Percentiles rank a stretch among this genome's conserved stretches.
Evolutionary conservation across 768 basidiomycete genomes (phyloP).

Genomic region (Suillus brevipes): DNA sequence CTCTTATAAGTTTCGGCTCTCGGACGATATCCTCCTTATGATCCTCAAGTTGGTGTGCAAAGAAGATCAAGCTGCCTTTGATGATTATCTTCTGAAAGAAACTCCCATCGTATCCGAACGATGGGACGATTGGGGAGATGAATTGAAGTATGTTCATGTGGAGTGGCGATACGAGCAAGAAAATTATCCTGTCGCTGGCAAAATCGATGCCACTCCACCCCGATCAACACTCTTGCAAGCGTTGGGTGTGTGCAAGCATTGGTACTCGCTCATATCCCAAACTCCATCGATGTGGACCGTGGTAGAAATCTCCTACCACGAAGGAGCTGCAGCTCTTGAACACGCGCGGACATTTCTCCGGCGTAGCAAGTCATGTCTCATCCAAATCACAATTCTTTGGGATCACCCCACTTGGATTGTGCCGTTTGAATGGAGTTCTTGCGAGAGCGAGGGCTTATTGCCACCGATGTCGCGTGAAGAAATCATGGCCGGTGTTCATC

Average conservation of each 20-base stretch:
- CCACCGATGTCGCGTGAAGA: neutral
- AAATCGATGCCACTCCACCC: neutral
- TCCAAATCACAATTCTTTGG: slow-evolving; percentile 1
- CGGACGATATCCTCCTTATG: neutral
- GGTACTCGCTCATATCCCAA: neutral
- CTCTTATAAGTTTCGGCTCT: neutral
- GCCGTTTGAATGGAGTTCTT: no score
- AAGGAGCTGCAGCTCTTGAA: slow-evolving; percentile 1
- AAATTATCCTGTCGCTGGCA: neutral
- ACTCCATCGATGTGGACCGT: neutral
- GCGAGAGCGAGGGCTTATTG: no score
- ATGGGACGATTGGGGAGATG: slow-evolving; percentile 3
- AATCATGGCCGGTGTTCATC: neutral
- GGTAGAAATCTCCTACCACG: neutral
- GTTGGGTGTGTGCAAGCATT: neutral
- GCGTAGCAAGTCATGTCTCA: neutral
- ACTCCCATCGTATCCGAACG: neutral
- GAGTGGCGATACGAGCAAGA: neutral
- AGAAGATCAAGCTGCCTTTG: neutral
- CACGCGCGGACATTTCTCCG: slow-evolving; percentile 2
- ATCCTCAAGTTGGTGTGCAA: neutral
- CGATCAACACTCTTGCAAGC: neutral
- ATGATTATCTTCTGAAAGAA: neutral
- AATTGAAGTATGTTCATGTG: neutral
- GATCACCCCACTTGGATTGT: neutral